These are phyloP conservation scores for Melanogaster broomeanus DNA, from an alignment of 768 basidiomycete genomes.

Conservation along the genomic window DNA sequence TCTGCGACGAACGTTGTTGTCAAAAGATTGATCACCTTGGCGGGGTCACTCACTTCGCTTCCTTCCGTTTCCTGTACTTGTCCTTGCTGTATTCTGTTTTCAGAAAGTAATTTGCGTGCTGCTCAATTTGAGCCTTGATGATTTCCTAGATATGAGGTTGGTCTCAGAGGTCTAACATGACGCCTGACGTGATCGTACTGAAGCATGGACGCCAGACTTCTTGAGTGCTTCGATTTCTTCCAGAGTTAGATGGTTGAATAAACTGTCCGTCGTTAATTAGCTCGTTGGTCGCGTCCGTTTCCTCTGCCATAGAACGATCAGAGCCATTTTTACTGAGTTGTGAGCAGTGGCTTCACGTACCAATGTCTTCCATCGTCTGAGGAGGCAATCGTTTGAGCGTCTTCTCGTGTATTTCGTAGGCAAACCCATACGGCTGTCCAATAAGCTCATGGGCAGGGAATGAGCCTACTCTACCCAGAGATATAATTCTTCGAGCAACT, in stretches of 20 bases:
- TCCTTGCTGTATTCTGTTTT: conserved; percentile 99
- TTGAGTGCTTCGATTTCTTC: conserved; percentile 86
- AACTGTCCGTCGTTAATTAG: conserved; percentile 86
- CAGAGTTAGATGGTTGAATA: conserved; percentile 79
- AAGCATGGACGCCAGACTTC: conserved; percentile 77
- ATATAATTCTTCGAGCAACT: conserved; percentile 52
- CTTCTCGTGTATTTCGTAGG: conserved; percentile 82
- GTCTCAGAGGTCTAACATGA: conserved; percentile 4
- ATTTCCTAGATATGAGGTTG: conserved; percentile 68
- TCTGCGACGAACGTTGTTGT: conserved; percentile 40
- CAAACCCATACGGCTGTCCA: conserved; percentile 82
- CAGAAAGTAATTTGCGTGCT: conserved; percentile 86
- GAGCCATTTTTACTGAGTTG: background rate
- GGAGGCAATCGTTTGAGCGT: conserved; percentile 64
- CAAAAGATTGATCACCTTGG: background rate
- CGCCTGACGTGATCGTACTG: conserved; percentile 44
- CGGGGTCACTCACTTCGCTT: conserved; percentile 75
- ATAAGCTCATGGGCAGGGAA: conserved; percentile 80
- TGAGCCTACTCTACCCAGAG: conserved; percentile 83
- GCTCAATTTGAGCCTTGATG: conserved; percentile 90
- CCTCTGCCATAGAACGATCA: conserved; percentile 56
- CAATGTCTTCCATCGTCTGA: conserved; percentile 73
- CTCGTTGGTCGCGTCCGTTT: conserved; percentile 96
- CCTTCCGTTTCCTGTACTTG: conserved; percentile 95
- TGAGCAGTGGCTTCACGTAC: conserved; percentile 40